Evolutionary conservation across 2,329 filamentous ascomycete species (phyloP), one percentile per base, ranked within the genome.

Genomic region (Fusarium phyllophilum): DNA sequence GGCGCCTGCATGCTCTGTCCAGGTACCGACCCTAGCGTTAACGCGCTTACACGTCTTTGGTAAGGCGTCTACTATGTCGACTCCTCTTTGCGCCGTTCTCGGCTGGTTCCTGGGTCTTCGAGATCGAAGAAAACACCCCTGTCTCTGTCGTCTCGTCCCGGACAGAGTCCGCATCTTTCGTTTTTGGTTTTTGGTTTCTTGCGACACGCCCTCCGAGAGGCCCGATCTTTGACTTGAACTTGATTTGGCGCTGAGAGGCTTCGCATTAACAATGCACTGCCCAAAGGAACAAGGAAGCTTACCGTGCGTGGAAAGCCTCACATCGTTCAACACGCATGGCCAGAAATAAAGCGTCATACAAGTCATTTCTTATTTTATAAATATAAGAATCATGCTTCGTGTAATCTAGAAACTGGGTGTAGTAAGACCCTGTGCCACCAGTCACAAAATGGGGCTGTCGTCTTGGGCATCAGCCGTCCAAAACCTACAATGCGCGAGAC

Each of bases 91-190:
- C 55, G 67, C 70, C 70, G 70, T 71, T 73, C 70, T 73, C 70
- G 70, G 71, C 66, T 73, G 67, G 72, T 74, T 74, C 72, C 71
- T 74, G 71, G 66, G 66, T 55, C 55, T 67, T 48, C 49, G 29
- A 72, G 70, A 73, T 71, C 70, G 56, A 59, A 59, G 33, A 10
- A 48, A 48, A 44, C 49, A 42, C 48, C 59, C 64, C 48, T 67
- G 64, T 26, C 55, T 39, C 54, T 58, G 54, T 66, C 48, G 39
- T 66, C 36, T 42, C 26, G 52, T 56, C 48, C 62, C 71, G 71
- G 71, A 60, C 70, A 73, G 70, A 73, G 61, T 73, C 71, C 71
- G 70, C 66, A 70, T 52, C 49, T 42, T 17, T 48, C 26, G 26
- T 22, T 48, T 29, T 18, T 46, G 44, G 24, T 46, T 46, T 17